Percentiles rank a stretch among this genome's conserved stretches.
phyloP scores from a whole-genome alignment of 1,284 basidiomycete genomes.

The Ganoderma boninense region DNA sequence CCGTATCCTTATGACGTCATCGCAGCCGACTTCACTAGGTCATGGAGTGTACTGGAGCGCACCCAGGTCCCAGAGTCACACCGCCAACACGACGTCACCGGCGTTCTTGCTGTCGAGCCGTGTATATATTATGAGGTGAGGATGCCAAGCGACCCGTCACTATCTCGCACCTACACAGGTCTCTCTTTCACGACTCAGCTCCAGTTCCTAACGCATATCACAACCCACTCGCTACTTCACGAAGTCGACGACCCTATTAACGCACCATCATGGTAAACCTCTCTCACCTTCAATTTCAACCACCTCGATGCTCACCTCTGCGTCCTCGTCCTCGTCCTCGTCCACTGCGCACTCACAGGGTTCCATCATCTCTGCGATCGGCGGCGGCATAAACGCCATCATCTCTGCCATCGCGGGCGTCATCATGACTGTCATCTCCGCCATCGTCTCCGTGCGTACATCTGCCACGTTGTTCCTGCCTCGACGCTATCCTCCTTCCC shows the following conservation, averaged over 20 bases:
- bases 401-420: constrained; percentile 65
- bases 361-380: constrained; percentile 66
- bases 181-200: background rate
- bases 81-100: background rate
- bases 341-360: too few species aligned
- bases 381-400: constrained; percentile 60
- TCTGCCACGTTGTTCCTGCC: constrained; percentile 13
- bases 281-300: too few species aligned
- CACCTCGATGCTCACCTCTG: background rate
- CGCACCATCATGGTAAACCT: constrained; percentile 15
- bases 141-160: background rate
- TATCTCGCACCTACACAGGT: background rate
- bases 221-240: constrained; percentile 5
- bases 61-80: background rate
- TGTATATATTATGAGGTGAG: background rate
- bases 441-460: constrained; percentile 62
- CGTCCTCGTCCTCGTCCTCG: too few species aligned
- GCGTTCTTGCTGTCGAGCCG: background rate
- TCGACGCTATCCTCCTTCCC: background rate
- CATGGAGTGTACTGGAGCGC: background rate
- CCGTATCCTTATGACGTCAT: background rate
- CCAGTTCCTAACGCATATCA: background rate
- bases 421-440: constrained; percentile 63
- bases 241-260: constrained; percentile 1
- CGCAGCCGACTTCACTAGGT: background rate